phyloP scores from a whole-genome alignment of 2,329 filamentous ascomycete species.

The Fusarium begoniae region DNA sequence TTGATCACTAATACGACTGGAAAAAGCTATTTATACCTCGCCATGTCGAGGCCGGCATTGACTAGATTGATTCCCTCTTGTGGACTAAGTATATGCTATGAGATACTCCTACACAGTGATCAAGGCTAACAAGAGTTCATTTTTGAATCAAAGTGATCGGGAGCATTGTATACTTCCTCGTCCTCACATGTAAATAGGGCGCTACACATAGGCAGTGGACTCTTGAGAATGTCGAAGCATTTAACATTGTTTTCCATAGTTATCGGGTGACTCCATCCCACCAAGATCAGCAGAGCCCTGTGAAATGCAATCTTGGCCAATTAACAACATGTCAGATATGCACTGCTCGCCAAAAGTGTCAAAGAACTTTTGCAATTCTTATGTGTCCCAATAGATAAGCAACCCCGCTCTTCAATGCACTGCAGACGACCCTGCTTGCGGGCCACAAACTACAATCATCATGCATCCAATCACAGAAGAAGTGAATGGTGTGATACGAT shows the following conservation, averaged over 20 bases:
- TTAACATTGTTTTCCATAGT: background rate
- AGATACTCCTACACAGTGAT: rapidly evolving
- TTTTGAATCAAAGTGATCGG: rapidly evolving
- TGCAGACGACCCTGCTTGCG: rapidly evolving
- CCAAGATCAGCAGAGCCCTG: background rate
- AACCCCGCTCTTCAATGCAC: background rate
- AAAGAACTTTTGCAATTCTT: background rate
- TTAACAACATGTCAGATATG: background rate
- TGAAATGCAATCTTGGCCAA: too few species aligned
- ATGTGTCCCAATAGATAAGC: rapidly evolving
- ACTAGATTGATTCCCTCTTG: too few species aligned
- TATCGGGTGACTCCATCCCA: background rate
- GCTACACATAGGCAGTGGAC: too few species aligned
- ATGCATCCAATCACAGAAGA: background rate
- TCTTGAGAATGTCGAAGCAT: background rate
- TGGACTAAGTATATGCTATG: rapidly evolving
- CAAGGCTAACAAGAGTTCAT: rapidly evolving
- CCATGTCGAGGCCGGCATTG: background rate
- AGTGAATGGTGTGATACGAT: background rate
- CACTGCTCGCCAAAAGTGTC: background rate
- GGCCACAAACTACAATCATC: rapidly evolving
- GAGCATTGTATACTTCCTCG: rapidly evolving
- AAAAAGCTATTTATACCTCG: too few species aligned
- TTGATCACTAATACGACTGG: too few species aligned
- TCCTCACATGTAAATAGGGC: rapidly evolving